A percentile compares a stretch with the other conserved stretches of the same genome.
phyloP scores from a whole-genome alignment of 225 moss, liverwort and hornwort species.

The Bryoerythrophyllum caledonicum region DNA sequence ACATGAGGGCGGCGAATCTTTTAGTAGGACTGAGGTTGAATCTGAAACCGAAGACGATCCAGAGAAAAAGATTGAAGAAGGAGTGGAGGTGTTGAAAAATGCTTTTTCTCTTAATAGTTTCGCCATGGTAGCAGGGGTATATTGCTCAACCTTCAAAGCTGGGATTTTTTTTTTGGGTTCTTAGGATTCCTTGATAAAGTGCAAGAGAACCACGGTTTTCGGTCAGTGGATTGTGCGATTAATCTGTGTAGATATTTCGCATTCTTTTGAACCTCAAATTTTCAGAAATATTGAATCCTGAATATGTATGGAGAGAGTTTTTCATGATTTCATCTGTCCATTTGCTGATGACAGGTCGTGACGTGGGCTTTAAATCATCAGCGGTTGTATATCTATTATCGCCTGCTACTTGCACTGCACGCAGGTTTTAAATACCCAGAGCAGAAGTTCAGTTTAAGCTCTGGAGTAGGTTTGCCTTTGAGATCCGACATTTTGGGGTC shows the following conservation, averaged over 20 bases:
- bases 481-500: slow-evolving; percentile 57
- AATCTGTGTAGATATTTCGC: too few species aligned
- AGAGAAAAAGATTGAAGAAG: slow-evolving; percentile 59
- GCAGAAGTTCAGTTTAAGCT: slow-evolving; percentile 50
- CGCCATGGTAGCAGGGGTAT: slow-evolving; percentile 65
- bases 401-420: slow-evolving; percentile 59
- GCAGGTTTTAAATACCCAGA: slow-evolving; percentile 47
- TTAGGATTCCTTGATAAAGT: slow-evolving; percentile 2
- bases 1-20: slow-evolving; percentile 25
- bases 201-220: too few species aligned
- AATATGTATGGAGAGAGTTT: too few species aligned
- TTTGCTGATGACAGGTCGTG: slow-evolving; percentile 53
- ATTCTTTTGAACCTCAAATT: too few species aligned
- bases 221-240: too few species aligned
- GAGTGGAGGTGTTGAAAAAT: slow-evolving; percentile 49
- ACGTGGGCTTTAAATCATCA: slow-evolving; percentile 70
- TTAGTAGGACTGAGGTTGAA: slow-evolving; percentile 20
- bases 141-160: slow-evolving; percentile 34
- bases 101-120: slow-evolving; percentile 55
- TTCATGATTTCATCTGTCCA: too few species aligned
- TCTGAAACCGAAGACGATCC: slow-evolving; percentile 47
- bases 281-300: slow-evolving; percentile 1
- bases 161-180: slow-evolving; percentile 17
- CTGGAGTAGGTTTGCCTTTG: slow-evolving; percentile 48
- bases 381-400: slow-evolving; percentile 65